phyloP scores from a whole-genome alignment of 306 rosid genomes.

The Styphnolobium japonicum region DNA sequence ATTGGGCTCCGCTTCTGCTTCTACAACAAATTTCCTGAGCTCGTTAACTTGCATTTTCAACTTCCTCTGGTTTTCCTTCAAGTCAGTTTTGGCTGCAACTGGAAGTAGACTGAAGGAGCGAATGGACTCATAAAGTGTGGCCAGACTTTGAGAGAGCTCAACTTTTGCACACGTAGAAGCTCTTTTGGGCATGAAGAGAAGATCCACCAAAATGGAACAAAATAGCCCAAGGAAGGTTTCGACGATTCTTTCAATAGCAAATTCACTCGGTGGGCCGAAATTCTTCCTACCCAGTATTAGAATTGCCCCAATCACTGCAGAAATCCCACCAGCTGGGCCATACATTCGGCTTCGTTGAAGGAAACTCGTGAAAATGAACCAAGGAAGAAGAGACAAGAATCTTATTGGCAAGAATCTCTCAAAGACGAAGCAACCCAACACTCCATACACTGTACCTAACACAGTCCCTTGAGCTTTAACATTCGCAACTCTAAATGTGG shows the following conservation, averaged over 20 bases:
- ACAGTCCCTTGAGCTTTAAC: constrained; percentile 64
- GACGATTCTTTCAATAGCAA: constrained; percentile 45
- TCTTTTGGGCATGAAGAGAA: constrained; percentile 50
- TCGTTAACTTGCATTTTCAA: constrained; percentile 27
- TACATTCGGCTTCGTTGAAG: constrained; percentile 53
- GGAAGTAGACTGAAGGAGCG: constrained; percentile 24
- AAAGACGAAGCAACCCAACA: constrained; percentile 52
- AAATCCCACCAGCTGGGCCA: constrained; percentile 55
- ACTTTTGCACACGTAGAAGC: constrained; percentile 47
- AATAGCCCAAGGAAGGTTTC: constrained; percentile 58
- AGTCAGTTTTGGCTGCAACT: background rate
- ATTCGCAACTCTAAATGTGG: constrained; percentile 54
- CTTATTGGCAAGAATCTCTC: constrained; percentile 34
- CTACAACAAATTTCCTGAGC: constrained; percentile 42
- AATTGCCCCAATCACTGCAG: constrained; percentile 53
- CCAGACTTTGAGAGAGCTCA: constrained; percentile 41
- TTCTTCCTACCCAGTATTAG: constrained; percentile 50
- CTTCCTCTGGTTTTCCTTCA: constrained; percentile 25
- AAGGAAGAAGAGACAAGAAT: constrained; percentile 55
- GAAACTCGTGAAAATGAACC: constrained; percentile 60
- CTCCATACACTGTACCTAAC: constrained; percentile 59
- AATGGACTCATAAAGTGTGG: constrained; percentile 37
- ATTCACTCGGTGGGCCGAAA: constrained; percentile 56
- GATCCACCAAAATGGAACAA: constrained; percentile 41
- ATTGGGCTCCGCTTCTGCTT: constrained; percentile 60